Percentiles rank a stretch among this genome's conserved stretches.
These are phyloP conservation scores for Psophocarpus tetragonolobus DNA, from an alignment of 306 rosid genomes.

Conservation along the genomic window DNA sequence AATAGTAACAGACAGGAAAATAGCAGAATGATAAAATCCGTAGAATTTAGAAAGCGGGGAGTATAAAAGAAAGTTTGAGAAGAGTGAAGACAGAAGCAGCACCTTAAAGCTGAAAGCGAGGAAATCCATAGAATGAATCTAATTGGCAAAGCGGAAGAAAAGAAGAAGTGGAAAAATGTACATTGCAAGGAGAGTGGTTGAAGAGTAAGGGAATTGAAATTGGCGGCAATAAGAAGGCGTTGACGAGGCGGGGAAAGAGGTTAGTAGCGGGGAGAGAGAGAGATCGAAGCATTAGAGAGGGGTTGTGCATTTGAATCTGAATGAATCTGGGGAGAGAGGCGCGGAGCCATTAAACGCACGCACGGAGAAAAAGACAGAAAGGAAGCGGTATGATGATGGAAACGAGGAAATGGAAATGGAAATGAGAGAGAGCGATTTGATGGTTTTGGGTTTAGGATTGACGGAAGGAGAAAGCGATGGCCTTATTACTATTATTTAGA, in stretches of 20 bases:
- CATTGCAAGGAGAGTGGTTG: background rate
- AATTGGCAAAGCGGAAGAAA: background rate
- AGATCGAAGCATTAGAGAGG: conserved; percentile 64
- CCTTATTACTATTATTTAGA: no score
- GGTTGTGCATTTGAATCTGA: conserved; percentile 55
- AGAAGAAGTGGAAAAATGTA: background rate
- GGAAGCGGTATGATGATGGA: conserved; percentile 34
- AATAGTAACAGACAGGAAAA: no score
- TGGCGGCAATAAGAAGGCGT: conserved; percentile 30
- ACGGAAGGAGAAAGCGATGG: conserved; percentile 63
- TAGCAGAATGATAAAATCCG: background rate
- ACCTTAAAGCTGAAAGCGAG: background rate
- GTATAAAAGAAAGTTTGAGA: no score
- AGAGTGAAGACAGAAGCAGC: background rate
- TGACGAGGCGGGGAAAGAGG: background rate
- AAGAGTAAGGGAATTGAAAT: conserved; percentile 28
- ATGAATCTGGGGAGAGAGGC: conserved; percentile 2
- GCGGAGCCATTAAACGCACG: background rate
- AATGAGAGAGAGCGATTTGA: conserved; percentile 42
- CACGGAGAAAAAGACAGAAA: conserved; percentile 15
- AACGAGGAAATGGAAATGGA: conserved; percentile 31
- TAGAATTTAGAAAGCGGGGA: background rate
- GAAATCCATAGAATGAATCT: conserved; percentile 13
- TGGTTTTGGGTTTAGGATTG: conserved; percentile 44
- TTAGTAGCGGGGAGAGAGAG: no score